Base-by-base conservation (phyloP, 768 basidiomycete species). In the Collybia sordida region DNA sequence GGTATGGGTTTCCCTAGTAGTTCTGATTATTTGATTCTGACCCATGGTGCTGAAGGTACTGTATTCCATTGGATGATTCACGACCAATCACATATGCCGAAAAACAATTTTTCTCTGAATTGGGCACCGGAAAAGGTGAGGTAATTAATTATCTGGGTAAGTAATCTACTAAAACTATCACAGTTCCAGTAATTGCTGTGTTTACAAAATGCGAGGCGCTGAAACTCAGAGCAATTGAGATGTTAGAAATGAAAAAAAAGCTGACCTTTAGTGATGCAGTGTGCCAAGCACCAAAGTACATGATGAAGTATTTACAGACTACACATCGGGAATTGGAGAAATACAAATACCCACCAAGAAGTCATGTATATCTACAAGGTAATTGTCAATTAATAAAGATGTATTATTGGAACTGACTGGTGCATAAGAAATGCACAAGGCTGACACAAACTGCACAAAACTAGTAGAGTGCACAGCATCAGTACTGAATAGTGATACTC, bases 141-240 rank as follows among this genome's bases (percentile, higher is more conserved):
- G 41, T n/a, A n/a, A n/a, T n/a, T n/a, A n/a, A n/a, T n/a, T n/a
- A n/a, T n/a, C n/a, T n/a, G n/a, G n/a, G n/a, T n/a, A n/a, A n/a
- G 14, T 52, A 21, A 5, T 21, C 15, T 50, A 23, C 42, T 35
- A 34, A 18, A 25, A 19, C 45, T 0, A 14, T 25, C 36, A 22
- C 31, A 75, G 73, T 74, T 18, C 72, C 72, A 4, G 65, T 73
- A 2, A 58, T 75, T 22, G 64, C 62, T 0, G 38, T 75, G 25
- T 72, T 74, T 51, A 73, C 69, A 1, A 73, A 73, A 46, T 65
- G 65, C 34, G 72, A 74, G 50, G 64, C 57, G 18, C 44, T 70
- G 45, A 19, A 49, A 61, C 7, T 14, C 40, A 38, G 35, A 45
- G n/a, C 40, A 57, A 11, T 59, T 52, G 19, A 9, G 51, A 39